Evolutionary conservation across 306 rosid genomes (phyloP), one percentile per base, ranked within the genome.

Genomic region (Dryas octopetala): DNA sequence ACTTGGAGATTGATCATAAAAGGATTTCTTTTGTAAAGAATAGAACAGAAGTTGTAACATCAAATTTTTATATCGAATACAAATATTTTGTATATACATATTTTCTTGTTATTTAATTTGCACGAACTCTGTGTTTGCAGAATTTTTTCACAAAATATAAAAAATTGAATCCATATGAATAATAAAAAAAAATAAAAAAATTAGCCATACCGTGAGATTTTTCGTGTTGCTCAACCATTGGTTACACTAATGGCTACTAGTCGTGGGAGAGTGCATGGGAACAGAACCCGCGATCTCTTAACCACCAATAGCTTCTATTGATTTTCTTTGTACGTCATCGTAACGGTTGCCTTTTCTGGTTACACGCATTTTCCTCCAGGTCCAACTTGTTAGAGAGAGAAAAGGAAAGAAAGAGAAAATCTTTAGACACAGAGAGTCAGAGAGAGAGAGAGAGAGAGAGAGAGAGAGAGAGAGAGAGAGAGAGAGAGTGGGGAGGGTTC

Each of bases 281-380:
- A 57, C 12, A 57, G 62, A 19, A 26, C 28, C 62, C 49, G 4
- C 5, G 9, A 13, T 8, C 50, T n/a, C 4, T 65, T 23, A 15
- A 16, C 62, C 57, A 60, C 55, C 74, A 41, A 54, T 58, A 16
- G 58, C 9, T 13, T 19, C 63, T 71, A 48, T 57, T 57, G 62
- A 41, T 57, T 28, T 23, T 45, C 40, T 11, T 65, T 55, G 3
- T 68, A 77, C 86, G 81, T 83, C 80, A 75, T 71, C 78, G 77
- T 77, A 74, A 48, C 52, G 62, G 75, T 71, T 45, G n/a, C 84
- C 73, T 47, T 82, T 82, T 80, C 80, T 83, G 83, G 88, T 66
- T 70, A 77, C 48, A 85, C 88, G 83, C 47, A 62, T 80, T 82
- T 82, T 62, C 84, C 84, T 79, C 86, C 83, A 78, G 57, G 13